Conservation (phyloP, 1,284 basidiomycete species). For the Boletellus deceptivus region DNA sequence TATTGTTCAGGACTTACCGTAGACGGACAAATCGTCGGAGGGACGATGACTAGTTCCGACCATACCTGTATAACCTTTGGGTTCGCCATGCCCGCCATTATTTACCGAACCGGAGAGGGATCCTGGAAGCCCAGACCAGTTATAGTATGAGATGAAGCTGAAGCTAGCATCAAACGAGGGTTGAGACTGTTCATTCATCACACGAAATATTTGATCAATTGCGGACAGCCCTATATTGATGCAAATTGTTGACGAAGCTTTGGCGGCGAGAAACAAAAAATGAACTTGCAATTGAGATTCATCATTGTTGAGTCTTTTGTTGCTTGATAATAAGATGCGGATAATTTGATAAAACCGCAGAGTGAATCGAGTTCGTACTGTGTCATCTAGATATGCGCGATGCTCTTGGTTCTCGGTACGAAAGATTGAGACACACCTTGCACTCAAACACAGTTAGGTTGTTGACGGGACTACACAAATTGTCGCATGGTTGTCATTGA, state of each 20-base stretch:
- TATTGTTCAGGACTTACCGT: constrained; percentile 42
- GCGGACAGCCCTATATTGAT: constrained; percentile 56
- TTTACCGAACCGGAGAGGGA: constrained; percentile 56
- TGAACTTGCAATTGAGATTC: constrained; percentile 58
- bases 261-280: not conserved
- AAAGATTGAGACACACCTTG: constrained; percentile 47
- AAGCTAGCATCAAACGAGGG: constrained; percentile 66
- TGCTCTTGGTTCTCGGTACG: not conserved
- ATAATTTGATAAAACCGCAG: constrained; percentile 74
- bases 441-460: constrained; percentile 73
- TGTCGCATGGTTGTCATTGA: not conserved
- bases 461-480: constrained; percentile 52
- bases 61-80: constrained; percentile 61
- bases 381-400: not conserved
- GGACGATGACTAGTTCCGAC: constrained; percentile 76
- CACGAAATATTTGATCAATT: constrained; percentile 70
- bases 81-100: constrained; percentile 68
- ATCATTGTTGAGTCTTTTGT: constrained; percentile 71
- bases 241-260: not conserved
- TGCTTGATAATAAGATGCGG: constrained; percentile 65
- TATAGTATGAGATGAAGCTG: constrained; percentile 73
- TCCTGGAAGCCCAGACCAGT: constrained; percentile 71
- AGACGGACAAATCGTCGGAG: constrained; percentile 70
- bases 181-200: constrained; percentile 75
- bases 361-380: constrained; percentile 77